These are phyloP conservation scores for Populus trichocarpa DNA, from an alignment of 441 rosid genomes.

Conservation along the genomic window DNA sequence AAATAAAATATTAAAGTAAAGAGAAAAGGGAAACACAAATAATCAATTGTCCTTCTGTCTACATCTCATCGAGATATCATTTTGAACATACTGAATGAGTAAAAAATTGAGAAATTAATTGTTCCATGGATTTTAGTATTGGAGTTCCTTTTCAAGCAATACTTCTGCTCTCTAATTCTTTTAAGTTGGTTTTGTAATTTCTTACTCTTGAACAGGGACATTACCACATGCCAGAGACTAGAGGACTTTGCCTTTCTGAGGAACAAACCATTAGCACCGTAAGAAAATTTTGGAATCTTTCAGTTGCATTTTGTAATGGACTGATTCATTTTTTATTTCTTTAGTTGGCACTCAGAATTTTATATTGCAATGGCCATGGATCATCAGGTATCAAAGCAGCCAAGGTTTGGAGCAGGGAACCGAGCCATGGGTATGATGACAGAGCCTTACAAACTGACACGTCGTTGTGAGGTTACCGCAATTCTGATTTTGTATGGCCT, in stretches of 20 bases:
- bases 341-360: constrained; percentile 11
- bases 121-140: not conserved
- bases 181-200: constrained; percentile 1
- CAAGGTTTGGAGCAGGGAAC: constrained; percentile 66
- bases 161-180: not conserved
- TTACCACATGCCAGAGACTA: constrained; percentile 95
- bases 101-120: not conserved
- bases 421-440: constrained; percentile 64
- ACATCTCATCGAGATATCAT: not conserved
- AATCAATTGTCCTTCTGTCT: not conserved
- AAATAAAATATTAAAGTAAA: not conserved
- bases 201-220: constrained; percentile 58
- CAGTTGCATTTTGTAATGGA: constrained; percentile 8
- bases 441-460: constrained; percentile 74
- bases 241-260: constrained; percentile 98
- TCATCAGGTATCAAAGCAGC: constrained; percentile 67
- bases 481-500: constrained; percentile 92
- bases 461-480: constrained; percentile 95
- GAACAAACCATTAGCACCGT: constrained; percentile 89
- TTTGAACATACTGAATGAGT: not conserved
- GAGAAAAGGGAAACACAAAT: not conserved
- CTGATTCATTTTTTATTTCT: not conserved
- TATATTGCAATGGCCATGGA: constrained; percentile 12
- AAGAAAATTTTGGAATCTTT: constrained; percentile 17
- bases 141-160: not conserved